Evolutionary conservation across 1,139 yeast species (phyloP).

Genomic region (Pichia terricola): DNA sequence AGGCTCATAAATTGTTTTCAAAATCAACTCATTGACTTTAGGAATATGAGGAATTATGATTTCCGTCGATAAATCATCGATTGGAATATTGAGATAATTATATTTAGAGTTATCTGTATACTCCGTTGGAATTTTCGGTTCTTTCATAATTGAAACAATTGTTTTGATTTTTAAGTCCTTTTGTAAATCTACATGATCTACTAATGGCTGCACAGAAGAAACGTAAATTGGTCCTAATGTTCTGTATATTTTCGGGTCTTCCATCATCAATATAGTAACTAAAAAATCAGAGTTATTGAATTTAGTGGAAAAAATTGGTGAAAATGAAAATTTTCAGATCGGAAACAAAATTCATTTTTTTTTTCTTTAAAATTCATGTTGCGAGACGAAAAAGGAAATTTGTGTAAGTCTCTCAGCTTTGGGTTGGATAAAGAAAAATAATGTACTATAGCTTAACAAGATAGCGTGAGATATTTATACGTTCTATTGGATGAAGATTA

Average conservation of each 20-base stretch:
- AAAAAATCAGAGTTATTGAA: neutral
- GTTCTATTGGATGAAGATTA: too few species aligned
- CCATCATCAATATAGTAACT: slow-evolving; percentile 2
- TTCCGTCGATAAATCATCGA: slow-evolving; percentile 58
- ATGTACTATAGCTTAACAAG: too few species aligned
- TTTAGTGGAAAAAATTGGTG: neutral
- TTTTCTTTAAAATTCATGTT: neutral
- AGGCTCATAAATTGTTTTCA: slow-evolving; percentile 43
- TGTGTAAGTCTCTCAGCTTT: too few species aligned
- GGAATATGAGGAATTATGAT: slow-evolving; percentile 57
- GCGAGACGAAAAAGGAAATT: neutral
- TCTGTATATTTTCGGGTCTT: slow-evolving; percentile 26
- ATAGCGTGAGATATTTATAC: too few species aligned
- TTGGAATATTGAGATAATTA: slow-evolving; percentile 50
- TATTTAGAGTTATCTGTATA: slow-evolving; percentile 32
- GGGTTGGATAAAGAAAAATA: too few species aligned
- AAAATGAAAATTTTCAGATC: neutral
- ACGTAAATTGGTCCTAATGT: slow-evolving; percentile 58
- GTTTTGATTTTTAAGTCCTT: slow-evolving; percentile 48
- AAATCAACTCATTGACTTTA: slow-evolving; percentile 57
- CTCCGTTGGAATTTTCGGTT: slow-evolving; percentile 41
- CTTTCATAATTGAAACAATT: slow-evolving; percentile 59
- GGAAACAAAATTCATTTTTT: neutral
- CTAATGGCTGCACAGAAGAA: slow-evolving; percentile 49
- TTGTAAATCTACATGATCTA: slow-evolving; percentile 34